phyloP scores from a whole-genome alignment of 164 flowering plant genomes.

The Piper longum region DNA sequence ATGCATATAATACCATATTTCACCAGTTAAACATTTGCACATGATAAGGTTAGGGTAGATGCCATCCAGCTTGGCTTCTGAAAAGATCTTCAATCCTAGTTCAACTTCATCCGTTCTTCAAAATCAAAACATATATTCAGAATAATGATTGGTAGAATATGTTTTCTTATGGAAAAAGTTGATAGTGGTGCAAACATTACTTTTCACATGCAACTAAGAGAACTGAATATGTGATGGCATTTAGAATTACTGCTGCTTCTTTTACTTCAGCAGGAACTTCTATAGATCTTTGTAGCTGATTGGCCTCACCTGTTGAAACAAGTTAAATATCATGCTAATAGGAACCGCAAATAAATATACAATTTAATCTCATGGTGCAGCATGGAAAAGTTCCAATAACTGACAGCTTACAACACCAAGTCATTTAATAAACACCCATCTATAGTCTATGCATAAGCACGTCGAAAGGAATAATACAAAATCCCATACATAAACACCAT shows the following conservation, averaged over 20 bases:
- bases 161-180: not conserved
- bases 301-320: constrained; percentile 58
- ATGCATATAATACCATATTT: too few species aligned
- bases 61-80: constrained; percentile 63
- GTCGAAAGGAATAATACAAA: too few species aligned
- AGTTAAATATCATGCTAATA: not conserved
- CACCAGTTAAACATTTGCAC: constrained; percentile 61
- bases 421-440: too few species aligned
- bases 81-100: constrained; percentile 42
- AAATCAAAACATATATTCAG: constrained; percentile 5
- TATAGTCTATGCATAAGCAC: too few species aligned
- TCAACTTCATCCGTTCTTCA: constrained; percentile 65
- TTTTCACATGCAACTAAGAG: constrained; percentile 82
- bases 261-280: constrained; percentile 63
- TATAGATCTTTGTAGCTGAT: constrained; percentile 58
- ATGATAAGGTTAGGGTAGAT: constrained; percentile 43
- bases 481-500: too few species aligned
- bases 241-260: constrained; percentile 31
- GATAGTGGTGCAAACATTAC: constrained; percentile 20
- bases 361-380: too few species aligned
- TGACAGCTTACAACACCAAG: too few species aligned
- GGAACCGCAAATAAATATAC: too few species aligned
- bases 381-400: too few species aligned
- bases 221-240: constrained; percentile 67
- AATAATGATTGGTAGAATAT: not conserved